Evolutionary conservation across 805 yeast species (phyloP), one percentile per base, ranked within the genome.

Genomic region (Wickerhamiella alocasiicola): DNA sequence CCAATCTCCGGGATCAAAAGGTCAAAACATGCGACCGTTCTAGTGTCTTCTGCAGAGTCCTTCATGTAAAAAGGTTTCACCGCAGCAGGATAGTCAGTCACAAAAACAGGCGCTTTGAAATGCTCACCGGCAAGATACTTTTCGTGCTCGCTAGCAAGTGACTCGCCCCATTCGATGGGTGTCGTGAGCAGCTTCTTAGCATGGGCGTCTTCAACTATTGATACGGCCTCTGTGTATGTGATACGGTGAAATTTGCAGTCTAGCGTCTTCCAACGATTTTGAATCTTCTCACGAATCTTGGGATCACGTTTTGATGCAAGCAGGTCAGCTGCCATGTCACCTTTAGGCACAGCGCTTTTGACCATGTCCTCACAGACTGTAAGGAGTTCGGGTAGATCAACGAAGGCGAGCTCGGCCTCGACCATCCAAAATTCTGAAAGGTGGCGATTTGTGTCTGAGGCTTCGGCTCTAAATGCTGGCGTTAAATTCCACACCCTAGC

Each of bases 401-500:
- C 60, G 57, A 81, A 81, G 6, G 83, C 76, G 16, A 84, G 59
- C 56, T 91, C 99, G 0, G 85, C 93, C 59, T 91, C 99, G 2
- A 91, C 61, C 96, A 91, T 87, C 96, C 96, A 91, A 58, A 91
- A 91, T 59, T 91, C 99, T 44, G 88, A 72, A 44, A 91, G 61
- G 57, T 91, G 99, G 39, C 98, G 68, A 52, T 76, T 81, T 0
- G 99, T 91, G 54, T 84, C 87, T 43, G 94, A 80, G 38, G 71
- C 71, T 54, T 91, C 99, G 0, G 98, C 97, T 47, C 99, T 67
- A 56, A 91, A 91, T 44, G 95, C 83, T 1, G 98, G 98, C 0
- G 85, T 68, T 18, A 88, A 54, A 0, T 94, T 76, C 91, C 94
- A 91, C 1, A 81, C 96, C 36, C 93, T 64, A 34, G 75, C 71